phyloP scores from a whole-genome alignment of 345 rosid genomes.

The Streptanthus diversifolius region DNA sequence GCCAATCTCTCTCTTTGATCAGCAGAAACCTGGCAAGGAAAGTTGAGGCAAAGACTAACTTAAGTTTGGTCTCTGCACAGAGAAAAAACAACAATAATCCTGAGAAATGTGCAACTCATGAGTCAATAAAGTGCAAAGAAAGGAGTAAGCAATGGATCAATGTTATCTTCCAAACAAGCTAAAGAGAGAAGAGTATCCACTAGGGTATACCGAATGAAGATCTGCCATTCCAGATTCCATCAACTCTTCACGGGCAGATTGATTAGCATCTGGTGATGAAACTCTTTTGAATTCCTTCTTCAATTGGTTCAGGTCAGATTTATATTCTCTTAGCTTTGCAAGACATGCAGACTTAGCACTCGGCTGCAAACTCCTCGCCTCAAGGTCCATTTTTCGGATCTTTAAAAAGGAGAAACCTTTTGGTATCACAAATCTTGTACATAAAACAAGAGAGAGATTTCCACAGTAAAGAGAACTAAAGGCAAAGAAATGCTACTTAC shows the following conservation, averaged over 20 bases:
- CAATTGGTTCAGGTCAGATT: constrained; percentile 68
- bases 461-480: not conserved
- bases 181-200: not conserved
- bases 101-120: not conserved
- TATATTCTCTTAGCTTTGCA: constrained; percentile 80
- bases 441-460: not conserved
- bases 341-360: constrained; percentile 67
- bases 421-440: not conserved
- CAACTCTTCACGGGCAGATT: constrained; percentile 57
- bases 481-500: constrained; percentile 31
- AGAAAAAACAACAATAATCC: not conserved
- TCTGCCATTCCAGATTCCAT: constrained; percentile 61
- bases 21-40: constrained; percentile 47
- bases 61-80: not conserved
- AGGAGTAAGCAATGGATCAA: not conserved
- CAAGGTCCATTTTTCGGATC: constrained; percentile 88
- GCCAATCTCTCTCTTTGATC: constrained; percentile 69
- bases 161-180: not conserved
- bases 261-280: constrained; percentile 46
- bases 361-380: constrained; percentile 82
- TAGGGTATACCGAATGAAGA: constrained; percentile 38
- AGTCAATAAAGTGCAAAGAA: not conserved
- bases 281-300: constrained; percentile 66
- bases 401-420: constrained; percentile 23
- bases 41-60: not conserved